A percentile compares a stretch with the other conserved stretches of the same genome.
Conservation (phyloP, 2,329 filamentous ascomycete species). For the Alternaria tenuissima region DNA sequence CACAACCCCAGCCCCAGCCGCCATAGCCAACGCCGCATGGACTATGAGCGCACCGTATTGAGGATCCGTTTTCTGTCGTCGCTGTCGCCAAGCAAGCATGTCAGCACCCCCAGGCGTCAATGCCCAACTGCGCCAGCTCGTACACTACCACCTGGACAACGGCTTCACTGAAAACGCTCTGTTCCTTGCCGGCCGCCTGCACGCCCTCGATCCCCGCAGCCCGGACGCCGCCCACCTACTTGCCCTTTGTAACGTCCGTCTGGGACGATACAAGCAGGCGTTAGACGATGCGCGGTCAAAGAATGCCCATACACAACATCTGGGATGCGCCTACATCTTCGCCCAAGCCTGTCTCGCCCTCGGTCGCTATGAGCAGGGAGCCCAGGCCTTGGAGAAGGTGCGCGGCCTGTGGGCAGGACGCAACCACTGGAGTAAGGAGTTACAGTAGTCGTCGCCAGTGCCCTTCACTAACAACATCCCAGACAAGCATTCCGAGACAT, state of each 20-base stretch:
- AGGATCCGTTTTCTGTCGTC: slow-evolving; percentile 16
- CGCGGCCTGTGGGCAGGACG: slow-evolving; percentile 77
- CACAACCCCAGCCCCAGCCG: slow-evolving; percentile 6
- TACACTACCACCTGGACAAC: slow-evolving; percentile 85
- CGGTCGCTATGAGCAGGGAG: slow-evolving; percentile 81
- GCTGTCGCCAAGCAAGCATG: slow-evolving; percentile 53
- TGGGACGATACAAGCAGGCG: slow-evolving; percentile 83
- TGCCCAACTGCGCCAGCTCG: slow-evolving; percentile 69
- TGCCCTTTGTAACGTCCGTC: slow-evolving; percentile 82
- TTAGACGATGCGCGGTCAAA: slow-evolving; percentile 80
- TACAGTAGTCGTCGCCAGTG: background rate
- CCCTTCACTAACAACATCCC: slow-evolving; percentile 19
- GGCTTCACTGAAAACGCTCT: slow-evolving; percentile 87
- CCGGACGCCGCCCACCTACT: slow-evolving; percentile 84
- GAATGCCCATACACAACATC: slow-evolving; percentile 74
- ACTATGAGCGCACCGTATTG: slow-evolving; percentile 16
- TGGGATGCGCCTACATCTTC: slow-evolving; percentile 91
- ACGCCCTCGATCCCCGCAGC: slow-evolving; percentile 82
- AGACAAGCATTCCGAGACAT: slow-evolving; percentile 77
- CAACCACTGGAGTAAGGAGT: slow-evolving; percentile 75
- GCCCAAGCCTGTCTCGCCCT: slow-evolving; percentile 86
- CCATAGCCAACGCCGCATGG: background rate
- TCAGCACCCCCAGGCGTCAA: slow-evolving; percentile 65
- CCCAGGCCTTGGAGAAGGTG: slow-evolving; percentile 82
- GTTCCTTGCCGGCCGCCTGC: slow-evolving; percentile 88